Conservation (phyloP, 805 yeast genomes). For the Nakazawaea ambrosiae region DNA sequence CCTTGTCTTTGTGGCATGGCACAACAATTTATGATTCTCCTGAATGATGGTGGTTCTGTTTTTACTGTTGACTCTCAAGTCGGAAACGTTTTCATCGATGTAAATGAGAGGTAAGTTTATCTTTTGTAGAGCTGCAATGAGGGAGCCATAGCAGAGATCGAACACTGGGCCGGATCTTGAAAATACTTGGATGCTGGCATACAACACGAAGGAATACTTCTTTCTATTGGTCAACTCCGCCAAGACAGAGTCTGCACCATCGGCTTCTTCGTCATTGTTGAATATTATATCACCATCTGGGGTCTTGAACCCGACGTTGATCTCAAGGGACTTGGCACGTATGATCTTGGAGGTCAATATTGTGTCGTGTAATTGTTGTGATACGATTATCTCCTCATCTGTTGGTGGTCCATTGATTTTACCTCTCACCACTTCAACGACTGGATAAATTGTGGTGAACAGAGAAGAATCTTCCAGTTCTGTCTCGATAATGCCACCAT, state of each 20-base stretch:
- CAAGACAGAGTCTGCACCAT: conserved; percentile 29
- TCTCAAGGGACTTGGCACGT: conserved; percentile 42
- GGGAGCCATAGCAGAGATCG: conserved; percentile 68
- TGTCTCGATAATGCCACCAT: conserved; percentile 60
- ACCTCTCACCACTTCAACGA: conserved; percentile 72
- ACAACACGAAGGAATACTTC: conserved; percentile 50
- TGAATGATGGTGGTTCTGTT: conserved; percentile 41
- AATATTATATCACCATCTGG: conserved; percentile 23
- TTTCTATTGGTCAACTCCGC: conserved; percentile 27
- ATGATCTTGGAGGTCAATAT: conserved; percentile 51
- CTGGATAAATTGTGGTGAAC: conserved; percentile 53
- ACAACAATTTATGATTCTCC: conserved; percentile 45
- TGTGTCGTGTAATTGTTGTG: conserved; percentile 58
- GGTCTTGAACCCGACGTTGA: conserved; percentile 47
- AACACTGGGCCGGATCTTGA: conserved; percentile 78
- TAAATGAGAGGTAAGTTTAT: conserved; percentile 62
- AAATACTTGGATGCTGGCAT: conserved; percentile 69
- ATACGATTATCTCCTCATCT: conserved; percentile 73
- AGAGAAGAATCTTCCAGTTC: conserved; percentile 31
- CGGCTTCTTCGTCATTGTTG: conserved; percentile 43
- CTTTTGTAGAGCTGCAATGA: conserved; percentile 53
- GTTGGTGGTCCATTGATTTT: conserved; percentile 69
- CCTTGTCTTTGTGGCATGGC: conserved; percentile 39
- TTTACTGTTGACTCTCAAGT: conserved; percentile 43
- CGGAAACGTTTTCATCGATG: conserved; percentile 54